phyloP scores from a whole-genome alignment of 2,329 filamentous ascomycete genomes.

The Ceratocystis variospora region DNA sequence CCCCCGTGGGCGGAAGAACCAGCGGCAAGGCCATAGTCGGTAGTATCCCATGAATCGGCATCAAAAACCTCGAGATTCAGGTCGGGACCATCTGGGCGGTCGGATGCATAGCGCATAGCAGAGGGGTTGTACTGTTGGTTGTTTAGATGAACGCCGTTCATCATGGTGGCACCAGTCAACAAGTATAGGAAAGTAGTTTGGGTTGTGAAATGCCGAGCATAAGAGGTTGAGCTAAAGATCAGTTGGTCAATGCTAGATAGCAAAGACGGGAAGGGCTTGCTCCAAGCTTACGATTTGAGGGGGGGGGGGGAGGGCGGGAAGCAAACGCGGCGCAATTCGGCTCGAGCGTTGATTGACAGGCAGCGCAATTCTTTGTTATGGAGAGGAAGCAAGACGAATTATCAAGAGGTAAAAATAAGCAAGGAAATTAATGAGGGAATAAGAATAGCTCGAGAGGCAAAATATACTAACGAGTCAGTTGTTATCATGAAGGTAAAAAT shows the following conservation, averaged over 20 bases:
- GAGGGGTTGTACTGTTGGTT: slow-evolving; percentile 2
- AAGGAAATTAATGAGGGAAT: background rate
- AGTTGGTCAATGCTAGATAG: background rate
- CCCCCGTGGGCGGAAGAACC: background rate
- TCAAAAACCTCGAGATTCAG: slow-evolving; percentile 8
- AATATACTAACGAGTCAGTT: background rate
- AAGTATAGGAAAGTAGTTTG: slow-evolving; percentile 8
- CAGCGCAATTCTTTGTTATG: background rate
- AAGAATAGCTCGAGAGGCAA: background rate
- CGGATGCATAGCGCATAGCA: slow-evolving; percentile 10
- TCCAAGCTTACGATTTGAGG: background rate
- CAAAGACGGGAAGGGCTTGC: background rate
- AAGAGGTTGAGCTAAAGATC: background rate
- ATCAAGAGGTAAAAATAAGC: background rate
- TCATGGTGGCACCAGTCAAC: background rate
- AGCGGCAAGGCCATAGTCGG: background rate
- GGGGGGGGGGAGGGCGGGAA: background rate
- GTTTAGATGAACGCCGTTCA: background rate
- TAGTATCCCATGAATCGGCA: slow-evolving; percentile 4
- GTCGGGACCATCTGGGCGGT: slow-evolving; percentile 4
- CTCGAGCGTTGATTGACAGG: slow-evolving; percentile 4
- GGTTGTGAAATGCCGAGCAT: slow-evolving; percentile 12
- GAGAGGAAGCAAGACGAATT: background rate
- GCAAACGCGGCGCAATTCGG: slow-evolving; percentile 2
- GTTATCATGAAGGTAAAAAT: background rate